Conservation (phyloP, 1,284 basidiomycete genomes). For the Mycena sp. region DNA sequence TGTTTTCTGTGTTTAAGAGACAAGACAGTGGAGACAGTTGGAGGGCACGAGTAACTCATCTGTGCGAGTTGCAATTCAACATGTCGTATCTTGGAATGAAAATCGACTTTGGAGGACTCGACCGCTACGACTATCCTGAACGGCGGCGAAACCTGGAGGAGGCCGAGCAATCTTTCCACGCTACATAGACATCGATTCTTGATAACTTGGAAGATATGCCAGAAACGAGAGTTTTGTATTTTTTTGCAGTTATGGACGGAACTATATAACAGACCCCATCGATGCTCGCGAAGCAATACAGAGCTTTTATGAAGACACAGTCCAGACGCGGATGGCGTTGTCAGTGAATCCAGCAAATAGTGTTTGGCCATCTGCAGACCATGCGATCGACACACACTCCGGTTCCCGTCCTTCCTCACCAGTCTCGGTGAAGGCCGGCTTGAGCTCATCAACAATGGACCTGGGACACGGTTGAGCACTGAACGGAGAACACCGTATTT, state of each 20-base stretch:
- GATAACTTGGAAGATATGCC: neutral
- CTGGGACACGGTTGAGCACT: constrained; percentile 51
- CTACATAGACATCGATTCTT: too few species aligned
- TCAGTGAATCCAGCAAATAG: constrained; percentile 97
- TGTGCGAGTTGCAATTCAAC: constrained; percentile 77
- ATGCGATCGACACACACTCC: constrained; percentile 97
- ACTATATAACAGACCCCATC: constrained; percentile 29
- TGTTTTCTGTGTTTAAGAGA: neutral
- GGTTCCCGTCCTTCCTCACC: constrained; percentile 87
- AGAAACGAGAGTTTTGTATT: constrained; percentile 42
- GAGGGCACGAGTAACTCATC: constrained; percentile 73
- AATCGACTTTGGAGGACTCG: constrained; percentile 79
- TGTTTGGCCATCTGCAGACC: constrained; percentile 98
- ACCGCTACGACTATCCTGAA: constrained; percentile 74
- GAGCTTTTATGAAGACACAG: constrained; percentile 75
- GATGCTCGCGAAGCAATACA: constrained; percentile 34
- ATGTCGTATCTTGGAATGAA: constrained; percentile 69
- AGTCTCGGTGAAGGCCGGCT: constrained; percentile 88
- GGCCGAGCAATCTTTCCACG: constrained; percentile 30
- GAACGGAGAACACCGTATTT: neutral
- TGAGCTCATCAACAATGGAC: constrained; percentile 99
- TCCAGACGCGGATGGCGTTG: constrained; percentile 93
- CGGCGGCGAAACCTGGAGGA: constrained; percentile 70
- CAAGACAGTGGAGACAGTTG: constrained; percentile 76
- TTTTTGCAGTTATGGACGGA: constrained; percentile 47